Percentiles rank a stretch among this genome's conserved stretches.
phyloP scores from a whole-genome alignment of 495 filamentous ascomycete species.

The Daldinia bambusicola region DNA sequence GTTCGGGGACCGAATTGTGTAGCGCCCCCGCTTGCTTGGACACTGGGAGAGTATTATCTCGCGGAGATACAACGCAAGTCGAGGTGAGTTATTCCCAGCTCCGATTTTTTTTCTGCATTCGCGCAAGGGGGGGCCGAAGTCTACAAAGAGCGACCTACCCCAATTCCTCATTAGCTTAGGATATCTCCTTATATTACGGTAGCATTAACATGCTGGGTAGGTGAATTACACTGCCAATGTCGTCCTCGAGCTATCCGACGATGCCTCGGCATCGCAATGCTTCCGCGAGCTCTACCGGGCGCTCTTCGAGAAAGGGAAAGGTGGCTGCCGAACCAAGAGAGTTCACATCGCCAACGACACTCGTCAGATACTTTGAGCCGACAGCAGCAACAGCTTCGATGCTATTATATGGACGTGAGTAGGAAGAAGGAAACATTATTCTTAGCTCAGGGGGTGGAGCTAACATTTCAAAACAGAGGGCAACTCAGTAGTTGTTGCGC shows the following conservation, averaged over 20 bases:
- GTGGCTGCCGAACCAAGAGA: conserved; percentile 54
- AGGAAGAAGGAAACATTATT: neutral
- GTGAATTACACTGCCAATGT: conserved; percentile 56
- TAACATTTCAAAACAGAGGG: conserved; percentile 59
- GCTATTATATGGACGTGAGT: conserved; percentile 78
- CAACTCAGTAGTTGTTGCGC: conserved; percentile 78
- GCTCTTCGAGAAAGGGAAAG: conserved; percentile 57
- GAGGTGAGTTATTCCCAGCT: conserved; percentile 39
- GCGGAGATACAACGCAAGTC: conserved; percentile 46
- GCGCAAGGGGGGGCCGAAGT: conserved; percentile 16
- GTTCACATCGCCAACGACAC: conserved; percentile 62
- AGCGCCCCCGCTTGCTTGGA: conserved; percentile 56
- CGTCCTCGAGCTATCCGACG: conserved; percentile 53
- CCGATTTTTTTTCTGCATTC: neutral
- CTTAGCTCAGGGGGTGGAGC: neutral
- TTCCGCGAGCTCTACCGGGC: conserved; percentile 65
- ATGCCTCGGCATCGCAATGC: conserved; percentile 68
- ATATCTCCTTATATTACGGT: conserved; percentile 15
- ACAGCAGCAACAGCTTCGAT: conserved; percentile 88
- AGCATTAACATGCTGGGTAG: conserved; percentile 41
- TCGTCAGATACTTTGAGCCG: conserved; percentile 75
- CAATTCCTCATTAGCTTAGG: conserved; percentile 25
- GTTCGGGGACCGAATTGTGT: conserved; percentile 60
- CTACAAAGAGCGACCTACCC: conserved; percentile 33
- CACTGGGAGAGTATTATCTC: conserved; percentile 46